phyloP scores from a whole-genome alignment of 169 alveolate species.

The Cardiosporidium cionae region DNA sequence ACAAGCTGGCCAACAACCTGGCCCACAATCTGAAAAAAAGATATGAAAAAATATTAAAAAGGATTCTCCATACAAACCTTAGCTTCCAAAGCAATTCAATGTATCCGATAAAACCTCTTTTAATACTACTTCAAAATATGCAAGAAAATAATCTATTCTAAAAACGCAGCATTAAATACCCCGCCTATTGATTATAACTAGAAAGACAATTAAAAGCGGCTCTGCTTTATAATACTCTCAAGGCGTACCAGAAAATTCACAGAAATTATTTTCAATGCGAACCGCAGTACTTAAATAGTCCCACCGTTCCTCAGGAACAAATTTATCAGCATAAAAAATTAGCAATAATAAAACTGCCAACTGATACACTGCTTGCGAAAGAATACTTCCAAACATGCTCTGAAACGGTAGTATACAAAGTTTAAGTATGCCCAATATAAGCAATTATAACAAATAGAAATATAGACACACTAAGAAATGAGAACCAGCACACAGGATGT shows the following conservation, averaged over 20 bases:
- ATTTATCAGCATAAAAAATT: conserved; percentile 61
- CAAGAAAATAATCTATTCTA: no score
- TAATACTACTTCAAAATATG: no score
- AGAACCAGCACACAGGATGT: no score
- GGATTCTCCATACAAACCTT: no score
- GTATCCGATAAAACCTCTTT: no score
- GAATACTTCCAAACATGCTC: conserved; percentile 49
- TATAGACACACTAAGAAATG: no score
- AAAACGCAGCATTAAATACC: no score
- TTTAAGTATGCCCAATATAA: no score
- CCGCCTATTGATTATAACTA: no score
- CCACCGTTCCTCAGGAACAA: conserved; percentile 56
- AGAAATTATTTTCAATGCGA: neutral
- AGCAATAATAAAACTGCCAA: conserved; percentile 39
- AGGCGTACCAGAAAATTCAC: conserved; percentile 13
- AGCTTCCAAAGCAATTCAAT: no score
- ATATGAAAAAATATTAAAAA: neutral
- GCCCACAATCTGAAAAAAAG: neutral
- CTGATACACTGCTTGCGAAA: conserved; percentile 54
- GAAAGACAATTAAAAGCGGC: neutral
- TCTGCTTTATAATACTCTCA: neutral
- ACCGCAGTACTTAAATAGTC: neutral
- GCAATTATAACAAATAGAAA: no score
- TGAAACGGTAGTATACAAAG: neutral
- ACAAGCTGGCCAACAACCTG: neutral